These are phyloP conservation scores for Microcera coccophila DNA, from an alignment of 2,329 filamentous ascomycete species.

Conservation along the genomic window DNA sequence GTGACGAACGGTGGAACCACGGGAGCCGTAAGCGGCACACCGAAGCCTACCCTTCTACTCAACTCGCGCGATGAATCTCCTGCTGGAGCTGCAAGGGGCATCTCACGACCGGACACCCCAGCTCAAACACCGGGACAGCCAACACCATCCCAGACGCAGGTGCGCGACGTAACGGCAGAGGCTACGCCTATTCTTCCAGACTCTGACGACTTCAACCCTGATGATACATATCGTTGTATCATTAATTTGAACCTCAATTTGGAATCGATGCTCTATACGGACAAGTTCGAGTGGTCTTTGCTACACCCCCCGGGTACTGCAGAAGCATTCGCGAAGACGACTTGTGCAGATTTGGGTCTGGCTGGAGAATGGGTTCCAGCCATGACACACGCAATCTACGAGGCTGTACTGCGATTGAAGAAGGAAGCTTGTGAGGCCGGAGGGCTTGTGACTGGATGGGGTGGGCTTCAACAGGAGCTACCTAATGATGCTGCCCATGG, in stretches of 20 bases:
- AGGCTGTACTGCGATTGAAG: constrained; percentile 85
- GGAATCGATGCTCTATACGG: constrained; percentile 85
- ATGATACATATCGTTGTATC: constrained; percentile 92
- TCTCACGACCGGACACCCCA: constrained; percentile 55
- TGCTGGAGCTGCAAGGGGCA: constrained; percentile 30
- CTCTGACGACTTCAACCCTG: constrained; percentile 76
- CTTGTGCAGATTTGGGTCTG: constrained; percentile 86
- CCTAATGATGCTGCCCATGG: constrained; percentile 85
- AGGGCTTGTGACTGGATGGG: constrained; percentile 72
- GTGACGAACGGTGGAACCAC: constrained; percentile 9
- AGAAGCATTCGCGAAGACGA: constrained; percentile 86
- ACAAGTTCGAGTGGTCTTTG: constrained; percentile 97
- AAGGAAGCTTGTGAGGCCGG: constrained; percentile 95
- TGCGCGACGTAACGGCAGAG: constrained; percentile 61
- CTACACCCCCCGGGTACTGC: constrained; percentile 87
- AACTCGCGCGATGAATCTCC: constrained; percentile 39
- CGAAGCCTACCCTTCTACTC: constrained; percentile 27
- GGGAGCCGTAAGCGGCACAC: constrained; percentile 22
- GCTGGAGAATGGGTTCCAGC: constrained; percentile 90
- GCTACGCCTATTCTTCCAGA: constrained; percentile 59
- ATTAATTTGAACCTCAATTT: constrained; percentile 89
- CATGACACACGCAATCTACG: constrained; percentile 95
- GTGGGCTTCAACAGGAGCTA: constrained; percentile 59
- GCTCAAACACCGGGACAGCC: constrained; percentile 48
- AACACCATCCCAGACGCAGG: constrained; percentile 45